Conservation (phyloP, 495 filamentous ascomycete genomes). For the Penicillium canariense region DNA sequence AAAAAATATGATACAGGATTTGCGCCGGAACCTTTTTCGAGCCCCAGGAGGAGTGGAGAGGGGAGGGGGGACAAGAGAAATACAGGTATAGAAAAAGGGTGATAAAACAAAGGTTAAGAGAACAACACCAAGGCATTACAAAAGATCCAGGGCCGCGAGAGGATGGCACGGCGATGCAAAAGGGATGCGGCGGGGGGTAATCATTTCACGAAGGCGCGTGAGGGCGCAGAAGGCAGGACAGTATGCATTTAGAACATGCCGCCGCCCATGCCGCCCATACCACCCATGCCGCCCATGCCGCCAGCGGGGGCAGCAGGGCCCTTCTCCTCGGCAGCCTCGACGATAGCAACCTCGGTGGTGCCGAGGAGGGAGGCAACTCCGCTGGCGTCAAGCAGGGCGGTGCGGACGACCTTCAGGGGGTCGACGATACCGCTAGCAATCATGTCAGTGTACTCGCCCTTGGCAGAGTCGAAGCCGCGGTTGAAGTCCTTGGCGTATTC, state of each 20-base stretch:
- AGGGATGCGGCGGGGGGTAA: constrained; percentile 33
- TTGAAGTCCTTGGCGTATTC: constrained; percentile 93
- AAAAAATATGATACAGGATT: constrained; percentile 29
- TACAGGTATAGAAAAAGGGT: constrained; percentile 26
- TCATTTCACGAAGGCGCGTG: constrained; percentile 20
- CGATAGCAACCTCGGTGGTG: constrained; percentile 96
- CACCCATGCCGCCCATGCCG: constrained; percentile 66
- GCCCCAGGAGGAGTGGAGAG: constrained; percentile 28
- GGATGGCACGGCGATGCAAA: constrained; percentile 46
- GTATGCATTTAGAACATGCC: constrained; percentile 46
- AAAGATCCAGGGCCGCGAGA: constrained; percentile 22
- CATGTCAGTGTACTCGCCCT: constrained; percentile 98
- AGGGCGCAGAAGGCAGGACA: constrained; percentile 10
- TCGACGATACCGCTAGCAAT: constrained; percentile 95
- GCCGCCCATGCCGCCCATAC: constrained; percentile 63
- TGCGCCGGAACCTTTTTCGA: constrained; percentile 28
- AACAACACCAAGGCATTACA: constrained; percentile 35
- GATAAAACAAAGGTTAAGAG: constrained; percentile 25
- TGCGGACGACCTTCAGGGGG: constrained; percentile 98
- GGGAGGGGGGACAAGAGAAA: constrained; percentile 22
- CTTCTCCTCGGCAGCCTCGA: constrained; percentile 95
- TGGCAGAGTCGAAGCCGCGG: constrained; percentile 93
- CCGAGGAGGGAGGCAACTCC: constrained; percentile 96
- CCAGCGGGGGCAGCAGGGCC: constrained; percentile 58
- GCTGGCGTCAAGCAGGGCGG: constrained; percentile 87